Conservation (phyloP, 768 basidiomycete genomes). For the Termitomyces sp. region DNA sequence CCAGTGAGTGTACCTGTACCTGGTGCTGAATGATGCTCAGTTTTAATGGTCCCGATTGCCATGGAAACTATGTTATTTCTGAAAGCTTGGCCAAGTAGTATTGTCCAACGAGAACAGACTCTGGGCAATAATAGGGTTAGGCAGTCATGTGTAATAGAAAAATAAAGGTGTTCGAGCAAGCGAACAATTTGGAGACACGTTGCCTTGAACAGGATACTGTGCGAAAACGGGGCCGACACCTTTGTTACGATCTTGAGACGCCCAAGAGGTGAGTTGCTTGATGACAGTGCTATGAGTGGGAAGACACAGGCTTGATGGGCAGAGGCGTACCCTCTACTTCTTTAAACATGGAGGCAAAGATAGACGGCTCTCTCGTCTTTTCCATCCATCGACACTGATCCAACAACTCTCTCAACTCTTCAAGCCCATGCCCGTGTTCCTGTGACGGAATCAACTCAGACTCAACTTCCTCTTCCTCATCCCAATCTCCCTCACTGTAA, state of each 20-base stretch:
- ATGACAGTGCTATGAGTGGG: not conserved
- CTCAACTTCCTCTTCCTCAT: slow-evolving; percentile 17
- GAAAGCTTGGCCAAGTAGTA: not conserved
- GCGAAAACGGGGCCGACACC: not conserved
- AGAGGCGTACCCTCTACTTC: not conserved
- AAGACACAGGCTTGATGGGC: not conserved
- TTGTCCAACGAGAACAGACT: not conserved
- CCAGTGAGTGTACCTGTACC: too few relatives aligned
- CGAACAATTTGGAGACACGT: not conserved
- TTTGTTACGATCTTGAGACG: not conserved
- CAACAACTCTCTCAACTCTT: slow-evolving; percentile 49
- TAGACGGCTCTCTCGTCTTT: slow-evolving; percentile 34
- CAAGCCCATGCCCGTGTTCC: slow-evolving; percentile 23
- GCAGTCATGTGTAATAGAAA: not conserved
- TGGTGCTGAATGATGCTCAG: not conserved
- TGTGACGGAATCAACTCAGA: slow-evolving; percentile 21
- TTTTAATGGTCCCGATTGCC: not conserved
- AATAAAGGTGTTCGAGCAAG: not conserved
- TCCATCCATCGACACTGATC: slow-evolving; percentile 54
- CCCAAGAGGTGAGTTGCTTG: not conserved
- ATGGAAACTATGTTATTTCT: not conserved
- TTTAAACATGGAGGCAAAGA: slow-evolving; percentile 21
- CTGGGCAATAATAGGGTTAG: not conserved
- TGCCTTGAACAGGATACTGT: not conserved
- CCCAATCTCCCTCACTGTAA: slow-evolving; percentile 26